Base-by-base conservation (phyloP, 345 rosid species). In the Mallotus nudiflorus region DNA sequence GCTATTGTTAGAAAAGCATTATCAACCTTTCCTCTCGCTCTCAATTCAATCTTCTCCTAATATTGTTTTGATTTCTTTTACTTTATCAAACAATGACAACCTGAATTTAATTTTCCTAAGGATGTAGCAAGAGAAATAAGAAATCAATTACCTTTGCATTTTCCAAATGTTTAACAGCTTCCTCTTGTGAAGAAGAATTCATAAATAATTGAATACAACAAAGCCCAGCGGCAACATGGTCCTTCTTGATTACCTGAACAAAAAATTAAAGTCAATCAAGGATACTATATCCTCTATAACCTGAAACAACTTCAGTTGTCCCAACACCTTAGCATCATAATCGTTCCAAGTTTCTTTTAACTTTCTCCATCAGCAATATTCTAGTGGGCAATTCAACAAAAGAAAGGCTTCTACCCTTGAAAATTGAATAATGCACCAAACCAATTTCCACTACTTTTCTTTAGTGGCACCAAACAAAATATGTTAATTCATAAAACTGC, bases 201-300 rank as follows among this genome's bases (percentile, higher is more conserved):
- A 91, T 89, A 67, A 94, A 94, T 72, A 91, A 80, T 80, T 94
- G 98, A 73, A 91, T 86, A 76, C 97, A 88, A 82, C 97, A 94
- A 46, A 91, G 90, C 64, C 98, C 98, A 80, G 98, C 97, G 63
- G 97, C 93, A 8, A 87, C 91, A 75, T 90, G 89, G 67, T 94
- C 98, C 85, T 89, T 91, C 84, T 90, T 94, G 74, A 91, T 89
- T 62, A 94, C 97, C 97, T 94, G 79, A 72, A 82, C 65, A 42
- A 12, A 25, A 46, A 57, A 48, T 25, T 72, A 6, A 45, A 46
- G n/a, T 57, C 50, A 24, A 57, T 51, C 59, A 58, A 8, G 6
- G 20, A 1, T 9, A 42, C 19, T n/a, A 33, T 24, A 46, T 35
- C 66, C 31, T 46, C 33, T 25, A 24, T 20, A 24, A 46, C 20